A percentile compares a stretch with the other conserved stretches of the same genome.
phyloP scores from a whole-genome alignment of 805 yeast genomes.

The Candida loeiensis region DNA sequence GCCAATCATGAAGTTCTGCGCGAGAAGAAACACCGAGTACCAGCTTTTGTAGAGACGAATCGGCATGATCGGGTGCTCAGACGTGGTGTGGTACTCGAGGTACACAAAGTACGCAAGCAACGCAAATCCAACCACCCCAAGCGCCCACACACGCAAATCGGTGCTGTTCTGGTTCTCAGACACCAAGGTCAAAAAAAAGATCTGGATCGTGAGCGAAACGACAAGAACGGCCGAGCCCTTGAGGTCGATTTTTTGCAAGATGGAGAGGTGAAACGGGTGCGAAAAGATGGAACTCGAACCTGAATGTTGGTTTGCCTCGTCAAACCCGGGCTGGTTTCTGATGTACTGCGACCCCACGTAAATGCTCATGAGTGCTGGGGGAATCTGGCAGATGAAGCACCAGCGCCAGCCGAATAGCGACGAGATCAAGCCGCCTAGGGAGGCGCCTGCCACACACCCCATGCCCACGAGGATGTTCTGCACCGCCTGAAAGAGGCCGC shows the following conservation, averaged over 20 bases:
- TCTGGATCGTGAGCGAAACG: slow-evolving; percentile 27
- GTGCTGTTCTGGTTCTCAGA: slow-evolving; percentile 20
- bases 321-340: slow-evolving; percentile 24
- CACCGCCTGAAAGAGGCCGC: slow-evolving; percentile 40
- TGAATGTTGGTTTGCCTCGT: slow-evolving; percentile 2
- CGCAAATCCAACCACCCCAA: slow-evolving; percentile 13
- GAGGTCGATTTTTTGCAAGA: slow-evolving; percentile 28
- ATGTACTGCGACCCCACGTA: slow-evolving; percentile 26
- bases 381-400: slow-evolving; percentile 53
- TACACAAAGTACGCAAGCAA: slow-evolving; percentile 14
- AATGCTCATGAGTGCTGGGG: slow-evolving; percentile 45
- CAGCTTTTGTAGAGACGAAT: slow-evolving; percentile 20
- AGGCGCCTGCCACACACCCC: slow-evolving; percentile 65
- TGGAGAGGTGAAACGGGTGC: slow-evolving; percentile 3
- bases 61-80: slow-evolving; percentile 32
- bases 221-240: slow-evolving; percentile 31
- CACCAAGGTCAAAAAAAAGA: slow-evolving; percentile 24
- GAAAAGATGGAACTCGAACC: no score
- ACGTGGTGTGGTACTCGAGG: slow-evolving; percentile 20
- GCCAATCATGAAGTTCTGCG: slow-evolving; percentile 35
- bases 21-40: slow-evolving; percentile 22
- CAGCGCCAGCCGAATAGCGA: slow-evolving; percentile 61
- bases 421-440: slow-evolving; percentile 57
- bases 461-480: slow-evolving; percentile 35
- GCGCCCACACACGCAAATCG: slow-evolving; percentile 10